A percentile compares a stretch with the other conserved stretches of the same genome.
phyloP scores from a whole-genome alignment of 495 filamentous ascomycete species.

The Aspergillus avenaceus region DNA sequence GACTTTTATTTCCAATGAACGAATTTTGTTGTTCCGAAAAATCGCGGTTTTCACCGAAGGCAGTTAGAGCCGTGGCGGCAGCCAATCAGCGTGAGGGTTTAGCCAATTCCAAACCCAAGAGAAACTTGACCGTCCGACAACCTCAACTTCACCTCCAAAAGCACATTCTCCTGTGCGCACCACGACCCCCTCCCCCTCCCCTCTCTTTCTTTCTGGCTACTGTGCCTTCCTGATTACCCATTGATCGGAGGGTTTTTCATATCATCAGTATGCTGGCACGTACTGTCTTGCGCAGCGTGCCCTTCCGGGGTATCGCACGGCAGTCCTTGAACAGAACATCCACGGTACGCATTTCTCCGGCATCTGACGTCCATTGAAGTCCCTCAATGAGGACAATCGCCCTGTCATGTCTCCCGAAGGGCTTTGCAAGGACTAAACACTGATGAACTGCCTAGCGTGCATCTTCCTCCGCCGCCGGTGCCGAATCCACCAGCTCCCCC shows the following conservation, averaged over 20 bases:
- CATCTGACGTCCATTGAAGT: constrained; percentile 28
- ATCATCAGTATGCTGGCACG: constrained; percentile 76
- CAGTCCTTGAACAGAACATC: constrained; percentile 46
- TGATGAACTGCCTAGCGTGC: constrained; percentile 35
- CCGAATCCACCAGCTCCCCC: constrained; percentile 47
- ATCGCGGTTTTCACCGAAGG: constrained; percentile 39
- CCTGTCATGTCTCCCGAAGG: constrained; percentile 5
- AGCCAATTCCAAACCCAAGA: constrained; percentile 36
- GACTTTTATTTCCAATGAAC: constrained; percentile 3
- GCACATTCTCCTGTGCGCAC: constrained; percentile 33
- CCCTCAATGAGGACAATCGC: constrained; percentile 28
- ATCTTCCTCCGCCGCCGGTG: constrained; percentile 45
- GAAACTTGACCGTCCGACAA: constrained; percentile 42
- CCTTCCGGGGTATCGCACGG: constrained; percentile 65
- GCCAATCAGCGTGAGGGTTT: constrained; percentile 42
- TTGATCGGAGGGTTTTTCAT: constrained; percentile 38
- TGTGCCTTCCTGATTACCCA: constrained; percentile 27
- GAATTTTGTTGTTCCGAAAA: constrained; percentile 29
- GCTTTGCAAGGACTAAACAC: constrained; percentile 11
- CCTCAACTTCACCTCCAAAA: constrained; percentile 33
- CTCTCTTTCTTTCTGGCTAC: constrained; percentile 29
- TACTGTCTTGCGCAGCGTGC: constrained; percentile 75
- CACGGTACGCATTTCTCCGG: constrained; percentile 39
- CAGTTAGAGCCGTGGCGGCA: constrained; percentile 18
- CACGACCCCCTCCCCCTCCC: constrained; percentile 25